phyloP scores from a whole-genome alignment of 108 stramenopile species.

The Craspedostauros australis region DNA sequence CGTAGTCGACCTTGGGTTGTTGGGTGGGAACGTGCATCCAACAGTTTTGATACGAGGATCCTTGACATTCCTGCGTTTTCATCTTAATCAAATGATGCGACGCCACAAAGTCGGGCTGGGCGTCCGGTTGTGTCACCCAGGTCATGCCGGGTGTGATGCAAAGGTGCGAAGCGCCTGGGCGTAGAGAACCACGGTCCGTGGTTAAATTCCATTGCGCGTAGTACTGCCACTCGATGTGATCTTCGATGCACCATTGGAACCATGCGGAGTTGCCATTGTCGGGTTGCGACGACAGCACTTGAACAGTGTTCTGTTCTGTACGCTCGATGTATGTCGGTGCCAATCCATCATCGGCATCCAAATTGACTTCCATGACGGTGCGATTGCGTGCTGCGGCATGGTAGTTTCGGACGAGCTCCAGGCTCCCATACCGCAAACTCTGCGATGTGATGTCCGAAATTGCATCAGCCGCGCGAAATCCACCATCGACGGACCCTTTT shows the following conservation, averaged over 20 bases:
- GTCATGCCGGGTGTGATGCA: slow-evolving; percentile 12
- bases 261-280: too few relatives aligned
- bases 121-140: too few relatives aligned
- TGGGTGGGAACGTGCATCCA: slow-evolving; percentile 8
- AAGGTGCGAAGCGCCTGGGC: background rate
- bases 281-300: too few relatives aligned
- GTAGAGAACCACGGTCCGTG: background rate
- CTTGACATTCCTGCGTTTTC: slow-evolving; percentile 18
- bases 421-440: slow-evolving; percentile 7
- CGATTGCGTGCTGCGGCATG: slow-evolving; percentile 4
- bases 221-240: background rate
- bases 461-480: background rate
- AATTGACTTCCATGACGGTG: slow-evolving; percentile 34
- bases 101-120: too few relatives aligned
- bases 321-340: slow-evolving; percentile 23
- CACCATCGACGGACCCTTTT: background rate
- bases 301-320: slow-evolving; percentile 21
- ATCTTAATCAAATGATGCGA: slow-evolving; percentile 22
- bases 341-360: slow-evolving; percentile 60
- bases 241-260: too few relatives aligned
- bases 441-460: background rate
- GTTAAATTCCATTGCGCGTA: background rate
- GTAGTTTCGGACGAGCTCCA: background rate
- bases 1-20: too few relatives aligned
- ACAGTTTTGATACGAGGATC: slow-evolving; percentile 11